Base-by-base conservation (phyloP, 257 asterid species). In the Paulownia fortunei region DNA sequence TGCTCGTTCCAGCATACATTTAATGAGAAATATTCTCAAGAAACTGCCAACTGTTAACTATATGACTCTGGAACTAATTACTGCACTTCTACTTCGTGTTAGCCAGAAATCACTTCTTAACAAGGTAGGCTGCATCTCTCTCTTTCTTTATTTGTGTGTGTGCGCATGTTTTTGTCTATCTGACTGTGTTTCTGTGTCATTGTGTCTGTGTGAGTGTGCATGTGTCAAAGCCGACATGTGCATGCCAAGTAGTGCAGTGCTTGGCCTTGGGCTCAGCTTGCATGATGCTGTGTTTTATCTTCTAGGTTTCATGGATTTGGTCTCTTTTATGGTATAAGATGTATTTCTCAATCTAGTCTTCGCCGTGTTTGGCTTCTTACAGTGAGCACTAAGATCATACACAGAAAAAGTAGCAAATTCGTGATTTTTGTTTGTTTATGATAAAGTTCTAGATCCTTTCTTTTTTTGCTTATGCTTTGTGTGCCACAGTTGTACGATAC, bases 11-110 rank as follows among this genome's bases (percentile, higher is more conserved):
- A 88, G 86, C 85, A 81, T 89, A 76, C 87, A 81, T 52, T 72
- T 58, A 73, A 87, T 92, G 97, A 87, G 92, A 87, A 89, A 87
- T 85, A 84, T 86, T 74, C 85, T 92, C 80, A 92, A 91, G 90
- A 89, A 83, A 74, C 92, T 94, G 82, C 87, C 98, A 11, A 92
- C 94, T 55, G 98, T 89, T 78, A 94, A 91, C 82, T 94, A 87
- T 82, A 92, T 94, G 97, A 92, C 97, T 4, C 82, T 92, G 76
- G 98, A 94, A 85, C 81, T 94, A 82, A 80, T 92, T 63, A 94
- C 97, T 19, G 97, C 98, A 5, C 85, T 94, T 65, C 84, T 94
- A 36, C 89, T 84, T 34, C 97, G 87, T 52, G 93, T 91, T 76
- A 88, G 97, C 91, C 94, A 94, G 81, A 94, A 92, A 76, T 89